Conservation (phyloP, 2,329 filamentous ascomycete species). For the Neofusicoccum cordaticola region DNA sequence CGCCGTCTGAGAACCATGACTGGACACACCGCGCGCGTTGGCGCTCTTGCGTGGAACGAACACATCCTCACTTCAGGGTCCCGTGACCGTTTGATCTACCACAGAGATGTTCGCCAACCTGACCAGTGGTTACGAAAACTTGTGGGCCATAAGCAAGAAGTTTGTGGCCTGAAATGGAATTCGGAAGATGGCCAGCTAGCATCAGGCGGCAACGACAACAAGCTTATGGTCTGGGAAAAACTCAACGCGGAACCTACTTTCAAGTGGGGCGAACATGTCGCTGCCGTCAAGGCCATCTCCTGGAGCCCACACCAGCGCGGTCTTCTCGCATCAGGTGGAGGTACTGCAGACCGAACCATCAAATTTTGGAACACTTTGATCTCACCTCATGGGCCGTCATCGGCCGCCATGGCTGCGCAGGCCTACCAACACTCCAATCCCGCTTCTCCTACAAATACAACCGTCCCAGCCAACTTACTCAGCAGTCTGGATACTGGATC, state of each 20-base stretch:
- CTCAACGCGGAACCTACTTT: slow-evolving; percentile 86
- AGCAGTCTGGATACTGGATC: slow-evolving; percentile 95
- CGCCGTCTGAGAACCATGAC: slow-evolving; percentile 92
- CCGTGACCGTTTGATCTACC: slow-evolving; percentile 87
- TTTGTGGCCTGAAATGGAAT: slow-evolving; percentile 96
- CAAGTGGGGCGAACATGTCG: slow-evolving; percentile 92
- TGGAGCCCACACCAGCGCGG: slow-evolving; percentile 97
- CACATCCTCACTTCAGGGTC: slow-evolving; percentile 96
- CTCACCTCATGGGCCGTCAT: slow-evolving; percentile 53
- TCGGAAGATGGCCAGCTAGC: slow-evolving; percentile 92
- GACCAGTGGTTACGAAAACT: slow-evolving; percentile 87
- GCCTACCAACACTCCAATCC: slow-evolving; percentile 28
- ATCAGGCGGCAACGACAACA: slow-evolving; percentile 97
- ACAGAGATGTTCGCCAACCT: slow-evolving; percentile 89
- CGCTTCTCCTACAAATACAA: slow-evolving; percentile 24
- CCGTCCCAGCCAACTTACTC: slow-evolving; percentile 44
- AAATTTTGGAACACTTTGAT: slow-evolving; percentile 96
- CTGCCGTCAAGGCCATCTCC: slow-evolving; percentile 94
- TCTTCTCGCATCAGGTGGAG: slow-evolving; percentile 90
- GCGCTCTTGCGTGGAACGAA: slow-evolving; percentile 94
- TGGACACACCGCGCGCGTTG: slow-evolving; percentile 88
- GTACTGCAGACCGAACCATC: slow-evolving; percentile 92
- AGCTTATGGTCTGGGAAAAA: slow-evolving; percentile 98
- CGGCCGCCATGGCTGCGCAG: slow-evolving; percentile 40
- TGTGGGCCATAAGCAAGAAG: slow-evolving; percentile 94